Percentiles rank a stretch among this genome's conserved stretches.
Evolutionary conservation across 805 yeast genomes (phyloP).

Genomic region (Suhomyces faveliae): DNA sequence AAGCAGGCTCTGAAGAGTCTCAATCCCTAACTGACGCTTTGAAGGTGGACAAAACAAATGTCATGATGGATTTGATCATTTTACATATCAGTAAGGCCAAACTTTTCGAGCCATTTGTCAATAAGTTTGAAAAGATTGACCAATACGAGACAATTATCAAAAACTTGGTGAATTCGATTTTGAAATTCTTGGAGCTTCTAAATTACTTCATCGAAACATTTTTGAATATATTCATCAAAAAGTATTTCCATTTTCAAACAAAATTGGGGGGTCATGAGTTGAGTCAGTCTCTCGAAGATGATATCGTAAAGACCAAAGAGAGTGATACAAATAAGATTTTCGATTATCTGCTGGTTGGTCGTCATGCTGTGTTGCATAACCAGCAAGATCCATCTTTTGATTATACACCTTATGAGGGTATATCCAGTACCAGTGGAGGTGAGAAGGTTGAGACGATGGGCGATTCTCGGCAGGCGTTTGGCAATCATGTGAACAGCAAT

Average conservation of each 20-base stretch:
- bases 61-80: conserved; percentile 45
- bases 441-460: neutral
- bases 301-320: neutral
- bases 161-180: conserved; percentile 36
- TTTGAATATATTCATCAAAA: conserved; percentile 15
- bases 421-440: neutral
- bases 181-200: conserved; percentile 37
- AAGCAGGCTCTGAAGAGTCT: neutral
- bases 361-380: neutral
- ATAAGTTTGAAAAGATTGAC: conserved; percentile 24
- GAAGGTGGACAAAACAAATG: conserved; percentile 29
- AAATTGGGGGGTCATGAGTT: conserved; percentile 1
- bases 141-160: conserved; percentile 34
- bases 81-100: conserved; percentile 52
- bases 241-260: conserved; percentile 8
- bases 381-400: neutral
- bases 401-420: neutral
- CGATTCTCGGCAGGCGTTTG: neutral
- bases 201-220: conserved; percentile 33
- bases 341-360: neutral
- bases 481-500: conserved; percentile 3
- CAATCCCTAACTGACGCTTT: conserved; percentile 17
- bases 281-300: neutral
- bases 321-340: neutral
- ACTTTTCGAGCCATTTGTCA: conserved; percentile 50